Evolutionary conservation across 768 basidiomycete genomes (phyloP), one percentile per base, ranked within the genome.

Genomic region (Collybia mongolica): DNA sequence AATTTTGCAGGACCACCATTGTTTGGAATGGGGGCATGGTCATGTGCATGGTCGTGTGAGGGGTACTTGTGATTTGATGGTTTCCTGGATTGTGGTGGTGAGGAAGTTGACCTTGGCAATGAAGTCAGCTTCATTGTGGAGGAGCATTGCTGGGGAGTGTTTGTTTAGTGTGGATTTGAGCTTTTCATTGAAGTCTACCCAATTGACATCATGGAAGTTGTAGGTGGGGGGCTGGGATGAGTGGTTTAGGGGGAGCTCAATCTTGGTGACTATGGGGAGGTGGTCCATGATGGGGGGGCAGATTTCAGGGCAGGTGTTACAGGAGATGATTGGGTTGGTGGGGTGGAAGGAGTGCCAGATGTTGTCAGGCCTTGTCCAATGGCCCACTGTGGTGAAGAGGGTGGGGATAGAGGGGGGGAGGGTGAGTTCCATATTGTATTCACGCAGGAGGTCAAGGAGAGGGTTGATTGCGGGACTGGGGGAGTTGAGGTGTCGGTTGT

Each of bases 1-100:
- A 14, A 66, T 51, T 5, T 63, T 54, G 0, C 36, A 2, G 1
- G 20, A 58, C 57, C 57, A 66, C 63, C 63, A 66, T 0, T 54
- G n/a, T 19, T 58, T 64, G n/a, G n/a, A n/a, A n/a, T n/a, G n/a
- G n/a, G n/a, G n/a, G n/a, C n/a, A n/a, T n/a, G n/a, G n/a, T n/a
- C n/a, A n/a, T n/a, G n/a, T n/a, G n/a, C n/a, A n/a, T n/a, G n/a
- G n/a, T n/a, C n/a, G n/a, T n/a, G n/a, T n/a, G n/a, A n/a, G n/a
- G n/a, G n/a, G n/a, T n/a, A n/a, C n/a, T n/a, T n/a, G n/a, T n/a
- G n/a, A n/a, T n/a, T n/a, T n/a, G n/a, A n/a, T n/a, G n/a, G n/a
- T n/a, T n/a, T n/a, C n/a, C n/a, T n/a, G n/a, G n/a, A n/a, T n/a
- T n/a, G n/a, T n/a, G n/a, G n/a, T n/a, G n/a, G n/a, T n/a, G n/a